Evolutionary conservation across 495 filamentous ascomycete species (phyloP), one percentile per base, ranked within the genome.

Genomic region (Hyaloscypha variabilis): DNA sequence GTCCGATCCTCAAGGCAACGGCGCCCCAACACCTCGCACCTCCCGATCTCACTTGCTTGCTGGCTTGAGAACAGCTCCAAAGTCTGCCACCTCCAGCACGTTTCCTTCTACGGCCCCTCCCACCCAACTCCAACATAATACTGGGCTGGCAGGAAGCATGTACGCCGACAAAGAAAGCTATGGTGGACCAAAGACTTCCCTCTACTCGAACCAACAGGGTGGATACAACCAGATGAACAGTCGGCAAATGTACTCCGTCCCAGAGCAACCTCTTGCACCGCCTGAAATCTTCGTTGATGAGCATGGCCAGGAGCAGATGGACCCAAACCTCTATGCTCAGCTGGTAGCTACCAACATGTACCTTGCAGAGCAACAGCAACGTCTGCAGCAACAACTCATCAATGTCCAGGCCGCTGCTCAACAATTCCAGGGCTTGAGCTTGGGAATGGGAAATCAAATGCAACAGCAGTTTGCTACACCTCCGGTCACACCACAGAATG

Each of bases 21-120:
- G 78, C 19, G 76, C 80, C 54, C 84, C 91, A 10, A 97, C 94
- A 36, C 95, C 95, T 25, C 88, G 94, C 72, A 98, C 94, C 58
- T 97, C 93, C 77, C 92, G 95, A 65, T 94, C 91, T 67, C 94
- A 97, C 73, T 84, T 99, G 70, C 86, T 99, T 74, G 95, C 94
- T 57, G 93, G 94, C 50, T 83, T 99, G 60, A 87, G 95, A 71
- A 99, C 95, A 68, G 92, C 92, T 39, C 96, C 95, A 29, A 96
- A 94, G 77, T 93, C 93, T 50, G 90, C 91, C 26, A 83, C 82
- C 13, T 82, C 77, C n/a, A 71, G 78, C 30, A 87, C 81, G 31
- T 87, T 90, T 67, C 87, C 90, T 66, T 86, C 86, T 26, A 85
- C 87, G 49, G 90, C 86, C 68, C 85, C 81, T 64, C 83, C 76